These are phyloP conservation scores for Gnetum montanum DNA, from an alignment of 75 land plant species.

Conservation along the genomic window DNA sequence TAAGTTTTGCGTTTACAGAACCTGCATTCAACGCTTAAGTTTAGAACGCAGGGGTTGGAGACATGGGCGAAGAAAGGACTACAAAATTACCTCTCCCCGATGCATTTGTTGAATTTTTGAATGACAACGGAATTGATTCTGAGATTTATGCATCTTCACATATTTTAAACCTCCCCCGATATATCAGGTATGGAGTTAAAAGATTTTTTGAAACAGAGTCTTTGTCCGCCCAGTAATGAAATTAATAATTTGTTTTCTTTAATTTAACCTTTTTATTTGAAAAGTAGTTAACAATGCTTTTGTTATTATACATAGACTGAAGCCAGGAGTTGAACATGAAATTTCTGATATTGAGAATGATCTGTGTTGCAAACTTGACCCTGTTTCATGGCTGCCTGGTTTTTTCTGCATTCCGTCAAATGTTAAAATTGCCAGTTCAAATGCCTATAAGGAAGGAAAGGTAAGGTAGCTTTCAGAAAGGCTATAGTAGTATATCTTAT, in stretches of 20 bases:
- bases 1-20: too few species aligned
- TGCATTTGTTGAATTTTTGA: conserved; percentile 20
- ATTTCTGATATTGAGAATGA: conserved; percentile 58
- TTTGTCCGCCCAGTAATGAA: background rate
- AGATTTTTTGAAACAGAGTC: too few species aligned
- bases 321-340: conserved; percentile 35
- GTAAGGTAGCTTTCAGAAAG: too few species aligned
- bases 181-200: conserved; percentile 27
- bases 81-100: conserved; percentile 8
- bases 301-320: conserved; percentile 37
- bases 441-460: conserved; percentile 61
- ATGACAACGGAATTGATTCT: conserved; percentile 16
- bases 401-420: conserved; percentile 58
- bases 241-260: background rate
- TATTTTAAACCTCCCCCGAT: conserved; percentile 19
- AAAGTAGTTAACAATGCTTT: background rate
- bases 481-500: background rate
- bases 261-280: background rate
- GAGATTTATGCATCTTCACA: conserved; percentile 14
- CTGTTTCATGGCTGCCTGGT: conserved; percentile 56
- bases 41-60: too few species aligned
- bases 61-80: too few species aligned
- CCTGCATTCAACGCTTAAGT: too few species aligned
- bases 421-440: conserved; percentile 55
- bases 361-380: conserved; percentile 41